Base-by-base conservation (phyloP, 1,284 basidiomycete genomes). In the Trametes sp. region DNA sequence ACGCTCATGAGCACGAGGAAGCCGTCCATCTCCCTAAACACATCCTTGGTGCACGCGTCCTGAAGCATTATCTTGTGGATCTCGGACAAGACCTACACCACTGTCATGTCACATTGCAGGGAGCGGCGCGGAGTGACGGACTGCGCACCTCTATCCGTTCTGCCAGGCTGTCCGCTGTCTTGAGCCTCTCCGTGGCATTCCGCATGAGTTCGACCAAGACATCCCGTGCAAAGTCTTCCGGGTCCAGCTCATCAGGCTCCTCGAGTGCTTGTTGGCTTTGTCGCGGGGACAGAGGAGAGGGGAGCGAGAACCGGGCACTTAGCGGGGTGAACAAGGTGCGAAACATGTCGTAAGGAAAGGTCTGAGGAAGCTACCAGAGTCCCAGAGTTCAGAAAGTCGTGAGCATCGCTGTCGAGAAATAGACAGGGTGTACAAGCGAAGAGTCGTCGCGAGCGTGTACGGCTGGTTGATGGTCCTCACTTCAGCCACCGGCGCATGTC, bases 21-120 rank as follows among this genome's bases (percentile, higher is more conserved):
- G 0, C 92, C 92, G 66, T 94, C 92, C 71, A 90, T 80, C 70
- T 92, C 89, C 9, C 90, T 82, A 74, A 94, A 94, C 9, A 89
- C 86, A 59, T 89, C 87, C 73, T 88, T 90, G 10, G 90, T 90
- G 57, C 76, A 78, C 9, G 80, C 71, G 65, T 89, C 85, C 71
- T 88, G 83, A 16, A 80, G 74, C 78, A 91, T 80, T 21, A 87
- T 83, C 33, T 83, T 79, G 58, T 84, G 82, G 45, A 92, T 86
- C 66, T 89, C 87, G 21, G 76, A 77, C 57, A 92, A 75, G 26
- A 85, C 79, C 90, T 92, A 63, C 16, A 6, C 11, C 23, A 14
- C 11, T 35, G 57, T 59, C 35, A 51, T 57, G 23, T 41, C 29
- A 48, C 35, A 52, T 38, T 21, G 38, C 21, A 35, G 52, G 4